Evolutionary conservation across 2,329 filamentous ascomycete genomes (phyloP).

Genomic region (Penicillium sp.): DNA sequence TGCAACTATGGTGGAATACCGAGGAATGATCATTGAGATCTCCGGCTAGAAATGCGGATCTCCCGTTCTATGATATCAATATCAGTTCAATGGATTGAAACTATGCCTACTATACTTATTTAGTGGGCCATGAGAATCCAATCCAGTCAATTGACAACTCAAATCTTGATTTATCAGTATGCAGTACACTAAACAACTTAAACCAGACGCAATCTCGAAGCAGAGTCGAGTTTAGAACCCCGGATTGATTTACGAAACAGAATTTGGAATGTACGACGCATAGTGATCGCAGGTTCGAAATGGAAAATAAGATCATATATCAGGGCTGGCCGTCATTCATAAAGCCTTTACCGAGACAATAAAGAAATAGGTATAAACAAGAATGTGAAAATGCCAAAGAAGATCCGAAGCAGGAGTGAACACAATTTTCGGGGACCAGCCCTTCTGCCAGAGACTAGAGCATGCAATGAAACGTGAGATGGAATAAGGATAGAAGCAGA

Average conservation of each 20-base stretch:
- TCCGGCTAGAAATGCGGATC: neutral
- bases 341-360: slow-evolving; percentile 2
- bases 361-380: neutral
- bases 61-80: neutral
- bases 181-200: neutral
- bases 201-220: neutral
- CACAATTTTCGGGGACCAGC: neutral
- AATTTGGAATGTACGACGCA: neutral
- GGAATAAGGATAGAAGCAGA: neutral
- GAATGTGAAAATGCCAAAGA: neutral
- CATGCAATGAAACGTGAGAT: neutral
- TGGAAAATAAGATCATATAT: neutral
- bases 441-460: neutral
- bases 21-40: neutral
- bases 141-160: neutral
- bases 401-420: neutral
- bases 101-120: neutral
- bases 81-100: neutral
- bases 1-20: neutral
- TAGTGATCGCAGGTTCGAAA: neutral
- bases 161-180: neutral
- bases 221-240: neutral
- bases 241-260: neutral
- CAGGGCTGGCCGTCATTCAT: slow-evolving; percentile 10
- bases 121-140: neutral